Evolutionary conservation across 352 stramenopile genomes (phyloP), one percentile per base, ranked within the genome.

Genomic region (Pythium guiyangense): DNA sequence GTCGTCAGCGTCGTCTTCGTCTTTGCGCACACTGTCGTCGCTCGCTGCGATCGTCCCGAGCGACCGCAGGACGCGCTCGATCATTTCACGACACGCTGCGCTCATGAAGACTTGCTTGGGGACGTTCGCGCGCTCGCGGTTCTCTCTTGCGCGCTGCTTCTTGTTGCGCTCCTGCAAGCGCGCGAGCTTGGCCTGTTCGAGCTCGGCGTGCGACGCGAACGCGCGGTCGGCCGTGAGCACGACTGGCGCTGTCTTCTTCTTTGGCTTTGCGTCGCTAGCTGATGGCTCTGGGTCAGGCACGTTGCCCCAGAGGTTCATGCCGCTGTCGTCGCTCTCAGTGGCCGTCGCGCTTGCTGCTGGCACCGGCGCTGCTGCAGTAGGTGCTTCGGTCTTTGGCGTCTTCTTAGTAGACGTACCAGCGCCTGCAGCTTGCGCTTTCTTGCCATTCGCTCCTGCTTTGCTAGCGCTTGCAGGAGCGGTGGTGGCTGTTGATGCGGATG

Each of bases 51-150:
- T 64, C 1, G 57, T 62, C 2, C 74, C 75, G 6, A 91, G 40
- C 2, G 78, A 61, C 40, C 62, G 75, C 57, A 96, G 64, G 31
- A 98, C 72, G 2, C 60, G 66, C 69, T 98, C 89, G 59, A 98
- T 96, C 48, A 90, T 67, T 29, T 89, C 79, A 39, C 95, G 71
- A 45, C 96, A 90, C 20, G 73, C 56, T 0, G 84, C 84, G 55
- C 78, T 92, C 88, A 98, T 97, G 65, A 97, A 96, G 15, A 98
- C 92, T 22, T 77, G 69, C 60, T 89, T 90, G 34, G 84, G 69
- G 39, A 82, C 63, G 69, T 98, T 98, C 9, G 92, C 91, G 68
- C 90, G 88, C 54, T 96, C 82, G 39, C 92, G 79, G 49, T 94
- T 96, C 75, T 98, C 92, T 18, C 92, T 77, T 50, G 88, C 65